A percentile compares a stretch with the other conserved stretches of the same genome.
These are phyloP conservation scores for Boletus rubroflammeus DNA, from an alignment of 768 basidiomycete genomes.

Conservation along the genomic window DNA sequence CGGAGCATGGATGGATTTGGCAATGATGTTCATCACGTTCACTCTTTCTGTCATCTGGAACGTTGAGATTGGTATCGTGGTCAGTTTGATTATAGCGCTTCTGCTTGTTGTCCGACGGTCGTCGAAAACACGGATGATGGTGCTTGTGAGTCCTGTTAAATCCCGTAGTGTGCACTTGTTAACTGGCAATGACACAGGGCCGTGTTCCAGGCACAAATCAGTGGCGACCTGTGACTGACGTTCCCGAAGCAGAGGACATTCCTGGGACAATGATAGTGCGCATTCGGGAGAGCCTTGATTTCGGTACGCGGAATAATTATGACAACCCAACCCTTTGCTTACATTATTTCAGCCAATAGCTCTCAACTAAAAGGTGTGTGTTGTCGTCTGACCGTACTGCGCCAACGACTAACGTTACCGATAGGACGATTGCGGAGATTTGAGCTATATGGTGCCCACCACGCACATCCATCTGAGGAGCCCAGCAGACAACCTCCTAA, in stretches of 20 bases:
- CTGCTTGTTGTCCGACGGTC: slow-evolving; percentile 88
- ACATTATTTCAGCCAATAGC: slow-evolving; percentile 68
- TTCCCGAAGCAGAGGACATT: slow-evolving; percentile 77
- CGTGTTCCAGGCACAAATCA: slow-evolving; percentile 82
- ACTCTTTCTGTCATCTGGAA: slow-evolving; percentile 83
- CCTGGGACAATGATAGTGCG: slow-evolving; percentile 84
- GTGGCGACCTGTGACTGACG: slow-evolving; percentile 90
- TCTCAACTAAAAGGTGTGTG: slow-evolving; percentile 78
- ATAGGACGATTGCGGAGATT: slow-evolving; percentile 76
- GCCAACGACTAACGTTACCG: background rate
- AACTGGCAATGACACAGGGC: slow-evolving; percentile 46
- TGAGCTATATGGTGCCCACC: slow-evolving; percentile 81
- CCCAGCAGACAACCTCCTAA: slow-evolving; percentile 72
- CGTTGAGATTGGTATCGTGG: slow-evolving; percentile 90
- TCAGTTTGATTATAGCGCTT: slow-evolving; percentile 83
- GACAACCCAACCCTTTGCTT: background rate
- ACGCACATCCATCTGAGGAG: slow-evolving; percentile 84
- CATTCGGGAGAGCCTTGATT: slow-evolving; percentile 87
- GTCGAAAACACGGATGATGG: slow-evolving; percentile 85
- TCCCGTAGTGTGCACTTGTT: background rate
- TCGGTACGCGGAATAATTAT: slow-evolving; percentile 49
- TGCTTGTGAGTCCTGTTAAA: slow-evolving; percentile 50
- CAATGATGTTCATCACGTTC: slow-evolving; percentile 87
- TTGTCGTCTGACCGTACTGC: background rate
- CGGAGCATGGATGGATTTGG: slow-evolving; percentile 88